Conservation (phyloP, 2,329 filamentous ascomycete genomes). For the Lomentospora prolificans region DNA sequence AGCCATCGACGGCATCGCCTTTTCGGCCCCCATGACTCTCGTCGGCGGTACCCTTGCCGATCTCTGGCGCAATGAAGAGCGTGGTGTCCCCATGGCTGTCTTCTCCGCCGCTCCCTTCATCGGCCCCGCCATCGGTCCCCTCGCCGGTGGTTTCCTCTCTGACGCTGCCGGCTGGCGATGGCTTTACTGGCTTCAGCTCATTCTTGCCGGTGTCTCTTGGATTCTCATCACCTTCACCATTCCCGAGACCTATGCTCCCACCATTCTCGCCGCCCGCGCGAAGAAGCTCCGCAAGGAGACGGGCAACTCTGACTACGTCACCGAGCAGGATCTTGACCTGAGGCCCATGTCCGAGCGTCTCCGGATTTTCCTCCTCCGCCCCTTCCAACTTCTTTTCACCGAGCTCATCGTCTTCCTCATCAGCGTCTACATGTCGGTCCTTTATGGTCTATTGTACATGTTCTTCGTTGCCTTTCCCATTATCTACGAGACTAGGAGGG, state of each 20-base stretch:
- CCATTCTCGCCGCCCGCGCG: conserved; percentile 61
- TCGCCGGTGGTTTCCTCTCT: conserved; percentile 67
- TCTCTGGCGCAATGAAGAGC: conserved; percentile 75
- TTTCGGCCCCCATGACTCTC: conserved; percentile 78
- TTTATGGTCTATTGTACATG: conserved; percentile 68
- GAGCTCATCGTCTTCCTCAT: conserved; percentile 83
- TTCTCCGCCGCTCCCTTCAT: conserved; percentile 78
- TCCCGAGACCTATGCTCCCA: conserved; percentile 79
- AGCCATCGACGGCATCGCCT: conserved; percentile 71
- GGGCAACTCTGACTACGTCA: conserved; percentile 58
- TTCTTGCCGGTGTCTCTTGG: conserved; percentile 61
- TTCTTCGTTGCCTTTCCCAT: conserved; percentile 63
- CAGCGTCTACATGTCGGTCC: conserved; percentile 74
- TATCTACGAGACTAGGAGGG: conserved; percentile 71
- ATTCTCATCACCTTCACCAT: conserved; percentile 77
- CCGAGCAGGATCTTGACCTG: conserved; percentile 69
- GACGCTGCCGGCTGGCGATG: conserved; percentile 68
- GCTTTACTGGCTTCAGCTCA: conserved; percentile 82
- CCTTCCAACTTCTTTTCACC: conserved; percentile 74
- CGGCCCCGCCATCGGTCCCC: conserved; percentile 60
- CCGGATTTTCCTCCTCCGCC: conserved; percentile 65
- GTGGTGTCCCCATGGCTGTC: conserved; percentile 78
- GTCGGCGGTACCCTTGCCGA: conserved; percentile 77
- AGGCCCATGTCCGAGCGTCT: conserved; percentile 60
- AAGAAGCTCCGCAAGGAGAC: conserved; percentile 61